Evolutionary conservation across 2,329 filamentous ascomycete species (phyloP).

Genomic region (Talaromyces sp.): DNA sequence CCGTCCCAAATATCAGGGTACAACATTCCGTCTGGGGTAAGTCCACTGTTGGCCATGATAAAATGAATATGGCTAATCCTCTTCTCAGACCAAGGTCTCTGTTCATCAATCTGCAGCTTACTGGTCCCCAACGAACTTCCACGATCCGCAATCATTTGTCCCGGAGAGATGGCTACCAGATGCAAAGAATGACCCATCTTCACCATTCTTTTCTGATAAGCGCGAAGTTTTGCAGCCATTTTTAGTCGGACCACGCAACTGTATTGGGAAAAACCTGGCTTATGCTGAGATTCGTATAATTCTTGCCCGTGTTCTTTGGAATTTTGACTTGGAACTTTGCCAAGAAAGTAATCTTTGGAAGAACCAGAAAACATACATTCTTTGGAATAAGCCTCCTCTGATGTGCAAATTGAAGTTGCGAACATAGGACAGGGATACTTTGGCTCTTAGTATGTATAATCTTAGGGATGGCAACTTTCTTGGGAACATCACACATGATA

Average conservation of each 20-base stretch:
- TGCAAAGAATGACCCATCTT: background rate
- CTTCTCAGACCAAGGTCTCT: background rate
- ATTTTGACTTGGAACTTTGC: background rate
- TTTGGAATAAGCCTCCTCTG: too few relatives aligned
- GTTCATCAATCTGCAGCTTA: slow-evolving; percentile 9
- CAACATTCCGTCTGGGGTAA: background rate
- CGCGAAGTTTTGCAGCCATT: slow-evolving; percentile 30
- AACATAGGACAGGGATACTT: too few relatives aligned
- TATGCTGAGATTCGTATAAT: slow-evolving; percentile 9
- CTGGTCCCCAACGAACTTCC: slow-evolving; percentile 6
- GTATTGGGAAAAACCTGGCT: slow-evolving; percentile 22
- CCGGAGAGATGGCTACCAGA: slow-evolving; percentile 34
- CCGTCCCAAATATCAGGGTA: slow-evolving; percentile 8
- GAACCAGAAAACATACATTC: too few relatives aligned
- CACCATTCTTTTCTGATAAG: slow-evolving; percentile 27
- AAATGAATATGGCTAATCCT: background rate
- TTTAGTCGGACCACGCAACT: slow-evolving; percentile 27
- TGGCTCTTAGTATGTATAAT: too few relatives aligned
- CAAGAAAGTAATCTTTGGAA: too few relatives aligned
- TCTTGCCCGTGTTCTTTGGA: slow-evolving; percentile 1
- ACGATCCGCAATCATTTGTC: slow-evolving; percentile 16
- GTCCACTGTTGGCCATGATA: background rate
- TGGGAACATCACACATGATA: too few relatives aligned
- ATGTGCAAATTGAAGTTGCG: too few relatives aligned
- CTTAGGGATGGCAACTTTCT: too few relatives aligned